Conservation (phyloP, 768 basidiomycete genomes). For the Agaricus subrufescens region DNA sequence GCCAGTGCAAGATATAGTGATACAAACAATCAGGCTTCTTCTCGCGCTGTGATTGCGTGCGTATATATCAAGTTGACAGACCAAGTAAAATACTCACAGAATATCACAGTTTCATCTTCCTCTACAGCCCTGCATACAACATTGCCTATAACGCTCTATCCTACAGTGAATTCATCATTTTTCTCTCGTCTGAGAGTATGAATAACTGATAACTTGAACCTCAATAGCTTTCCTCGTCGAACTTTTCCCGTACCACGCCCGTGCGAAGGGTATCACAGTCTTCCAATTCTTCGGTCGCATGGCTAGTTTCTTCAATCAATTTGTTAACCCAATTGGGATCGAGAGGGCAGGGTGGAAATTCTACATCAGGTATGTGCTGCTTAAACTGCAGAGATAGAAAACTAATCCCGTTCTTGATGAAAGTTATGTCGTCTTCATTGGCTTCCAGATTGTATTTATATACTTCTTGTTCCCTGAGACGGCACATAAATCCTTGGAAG, state of each 20-base stretch:
- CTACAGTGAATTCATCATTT: conserved; percentile 32
- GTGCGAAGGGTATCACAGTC: conserved; percentile 56
- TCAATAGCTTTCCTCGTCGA: conserved; percentile 57
- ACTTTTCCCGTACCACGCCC: conserved; percentile 59
- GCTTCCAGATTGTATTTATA: conserved; percentile 49
- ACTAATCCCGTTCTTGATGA: not conserved
- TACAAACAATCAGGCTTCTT: conserved; percentile 37
- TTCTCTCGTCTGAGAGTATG: not conserved
- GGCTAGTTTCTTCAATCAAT: conserved; percentile 61
- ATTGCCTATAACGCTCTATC: conserved; percentile 53
- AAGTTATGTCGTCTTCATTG: conserved; percentile 46
- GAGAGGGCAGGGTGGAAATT: conserved; percentile 53
- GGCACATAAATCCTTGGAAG: conserved; percentile 45
- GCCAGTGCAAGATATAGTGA: conserved; percentile 44
- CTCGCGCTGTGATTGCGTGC: conserved; percentile 46
- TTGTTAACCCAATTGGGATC: conserved; percentile 63
- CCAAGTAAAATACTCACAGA: not conserved
- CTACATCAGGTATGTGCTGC: conserved; percentile 38
- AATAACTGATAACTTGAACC: not conserved
- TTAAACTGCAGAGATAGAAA: not conserved
- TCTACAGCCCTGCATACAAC: conserved; percentile 54
- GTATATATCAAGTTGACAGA: not conserved
- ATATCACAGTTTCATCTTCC: conserved; percentile 43
- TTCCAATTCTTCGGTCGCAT: conserved; percentile 56
- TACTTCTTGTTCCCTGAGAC: conserved; percentile 66